Evolutionary conservation across 2,329 filamentous ascomycete species (phyloP).

Genomic region (Aspergillus pseudoglaucus): DNA sequence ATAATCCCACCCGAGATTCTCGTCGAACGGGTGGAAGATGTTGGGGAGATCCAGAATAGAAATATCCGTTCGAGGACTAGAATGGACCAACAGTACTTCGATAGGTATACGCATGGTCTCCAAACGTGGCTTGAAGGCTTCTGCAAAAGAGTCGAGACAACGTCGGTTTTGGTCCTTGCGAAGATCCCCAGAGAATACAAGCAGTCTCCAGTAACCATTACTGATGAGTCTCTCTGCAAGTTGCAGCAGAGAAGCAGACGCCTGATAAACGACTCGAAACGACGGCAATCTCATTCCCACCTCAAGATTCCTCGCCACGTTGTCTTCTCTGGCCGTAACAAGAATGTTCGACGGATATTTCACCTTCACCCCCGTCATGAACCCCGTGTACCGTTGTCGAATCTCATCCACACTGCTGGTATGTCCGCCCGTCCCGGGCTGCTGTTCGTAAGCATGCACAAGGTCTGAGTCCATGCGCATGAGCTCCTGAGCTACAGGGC

Average conservation of each 20-base stretch:
- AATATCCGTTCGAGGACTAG: constrained; percentile 43
- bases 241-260: background rate
- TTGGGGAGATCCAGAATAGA: constrained; percentile 47
- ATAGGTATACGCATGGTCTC: background rate
- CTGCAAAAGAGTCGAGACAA: background rate
- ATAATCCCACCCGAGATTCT: constrained; percentile 21
- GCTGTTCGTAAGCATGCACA: background rate
- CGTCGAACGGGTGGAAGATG: constrained; percentile 43
- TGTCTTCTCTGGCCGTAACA: background rate
- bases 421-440: background rate
- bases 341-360: background rate
- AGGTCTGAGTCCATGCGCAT: constrained; percentile 7
- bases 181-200: constrained; percentile 17
- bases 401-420: background rate
- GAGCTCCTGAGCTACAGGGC: constrained; percentile 33
- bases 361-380: background rate
- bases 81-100: constrained; percentile 40
- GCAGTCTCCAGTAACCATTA: constrained; percentile 13
- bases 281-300: constrained; percentile 12
- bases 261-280: background rate
- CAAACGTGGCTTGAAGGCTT: background rate
- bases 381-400: background rate
- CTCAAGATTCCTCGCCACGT: constrained; percentile 5
- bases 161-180: background rate
- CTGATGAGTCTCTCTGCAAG: constrained; percentile 7